A percentile compares a stretch with the other conserved stretches of the same genome.
Conservation (phyloP, 208 protist species). For the Trypanosoma conorhini region DNA sequence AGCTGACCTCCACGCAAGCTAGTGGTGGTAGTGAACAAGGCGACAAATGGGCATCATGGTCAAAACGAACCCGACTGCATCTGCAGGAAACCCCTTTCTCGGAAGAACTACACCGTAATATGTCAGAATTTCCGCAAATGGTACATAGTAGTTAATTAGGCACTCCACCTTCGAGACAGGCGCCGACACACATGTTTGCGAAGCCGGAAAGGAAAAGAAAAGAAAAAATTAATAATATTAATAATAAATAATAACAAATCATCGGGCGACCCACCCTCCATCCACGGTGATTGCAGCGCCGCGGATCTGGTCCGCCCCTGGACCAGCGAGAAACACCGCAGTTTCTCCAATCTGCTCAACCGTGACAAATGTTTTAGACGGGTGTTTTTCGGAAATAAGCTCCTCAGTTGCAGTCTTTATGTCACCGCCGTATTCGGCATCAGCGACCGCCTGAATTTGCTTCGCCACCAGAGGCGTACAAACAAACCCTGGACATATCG, state of each 20-base stretch:
- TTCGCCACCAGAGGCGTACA: constrained; percentile 46
- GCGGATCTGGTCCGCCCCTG: constrained; percentile 28
- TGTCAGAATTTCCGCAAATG: background rate
- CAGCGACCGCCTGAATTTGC: constrained; percentile 32
- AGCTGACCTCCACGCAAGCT: background rate
- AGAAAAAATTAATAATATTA: no score
- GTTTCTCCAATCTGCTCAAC: constrained; percentile 34
- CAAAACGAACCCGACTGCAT: background rate
- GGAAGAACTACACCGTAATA: background rate
- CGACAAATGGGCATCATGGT: background rate
- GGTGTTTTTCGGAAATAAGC: constrained; percentile 37
- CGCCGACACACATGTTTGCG: background rate
- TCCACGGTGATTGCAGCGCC: constrained; percentile 36
- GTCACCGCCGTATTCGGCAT: constrained; percentile 29
- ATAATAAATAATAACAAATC: background rate
- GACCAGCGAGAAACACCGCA: constrained; percentile 46
- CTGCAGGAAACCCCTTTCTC: background rate
- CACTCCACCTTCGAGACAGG: background rate
- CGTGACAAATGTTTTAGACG: constrained; percentile 33
- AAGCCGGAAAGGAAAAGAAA: background rate
- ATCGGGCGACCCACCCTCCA: constrained; percentile 34
- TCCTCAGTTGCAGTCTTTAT: constrained; percentile 24
- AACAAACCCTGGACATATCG: constrained; percentile 46
- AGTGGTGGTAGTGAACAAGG: background rate
- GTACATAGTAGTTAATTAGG: background rate